Evolutionary conservation across 140 eudicot species (phyloP).

Genomic region (Stevia rebaudiana): DNA sequence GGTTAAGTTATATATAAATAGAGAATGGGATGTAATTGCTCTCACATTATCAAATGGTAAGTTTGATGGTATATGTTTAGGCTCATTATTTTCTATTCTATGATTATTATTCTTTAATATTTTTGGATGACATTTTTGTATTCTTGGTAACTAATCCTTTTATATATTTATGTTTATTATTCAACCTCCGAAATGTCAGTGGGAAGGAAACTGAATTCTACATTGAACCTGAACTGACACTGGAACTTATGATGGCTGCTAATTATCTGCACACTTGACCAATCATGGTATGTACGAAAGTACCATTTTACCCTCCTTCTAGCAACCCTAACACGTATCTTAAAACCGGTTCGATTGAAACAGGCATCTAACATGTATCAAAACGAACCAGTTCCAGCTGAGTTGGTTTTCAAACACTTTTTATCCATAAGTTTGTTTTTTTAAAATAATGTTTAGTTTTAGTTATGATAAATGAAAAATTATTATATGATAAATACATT

Average conservation of each 20-base stretch:
- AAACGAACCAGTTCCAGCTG: background rate
- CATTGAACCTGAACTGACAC: slow-evolving; percentile 90
- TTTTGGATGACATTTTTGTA: background rate
- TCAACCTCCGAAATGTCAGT: slow-evolving; percentile 32
- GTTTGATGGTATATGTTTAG: background rate
- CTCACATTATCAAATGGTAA: no score
- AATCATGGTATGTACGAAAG: background rate
- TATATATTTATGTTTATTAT: background rate
- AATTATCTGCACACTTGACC: slow-evolving; percentile 82
- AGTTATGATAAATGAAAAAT: background rate
- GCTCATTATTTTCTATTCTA: background rate
- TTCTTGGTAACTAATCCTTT: background rate
- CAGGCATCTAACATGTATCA: background rate
- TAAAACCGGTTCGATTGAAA: background rate
- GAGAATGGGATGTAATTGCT: no score
- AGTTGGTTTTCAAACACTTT: background rate
- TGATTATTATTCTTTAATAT: background rate
- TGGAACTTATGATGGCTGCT: slow-evolving; percentile 99
- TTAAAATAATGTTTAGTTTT: background rate
- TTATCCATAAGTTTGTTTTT: background rate
- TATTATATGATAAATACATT: background rate
- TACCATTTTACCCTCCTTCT: slow-evolving; percentile 10
- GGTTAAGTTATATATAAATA: no score
- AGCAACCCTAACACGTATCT: background rate
- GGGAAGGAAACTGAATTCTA: slow-evolving; percentile 97